Evolutionary conservation across 495 filamentous ascomycete genomes (phyloP).

Genomic region (Emericellopsis terricola): DNA sequence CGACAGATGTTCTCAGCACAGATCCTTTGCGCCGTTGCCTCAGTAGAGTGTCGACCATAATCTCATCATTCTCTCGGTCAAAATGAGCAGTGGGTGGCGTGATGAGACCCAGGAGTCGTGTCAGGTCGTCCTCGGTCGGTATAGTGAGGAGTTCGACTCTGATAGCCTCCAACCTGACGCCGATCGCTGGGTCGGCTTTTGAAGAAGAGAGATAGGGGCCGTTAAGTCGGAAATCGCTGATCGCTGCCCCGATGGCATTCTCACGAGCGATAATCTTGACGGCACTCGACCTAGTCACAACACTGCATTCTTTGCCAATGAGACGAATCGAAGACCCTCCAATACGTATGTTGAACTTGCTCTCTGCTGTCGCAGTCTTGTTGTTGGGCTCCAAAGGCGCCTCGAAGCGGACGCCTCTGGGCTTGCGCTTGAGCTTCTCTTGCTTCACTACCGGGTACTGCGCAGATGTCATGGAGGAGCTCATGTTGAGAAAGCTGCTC

Average conservation of each 20-base stretch:
- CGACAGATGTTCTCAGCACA: conserved; percentile 55
- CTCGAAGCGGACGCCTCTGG: conserved; percentile 62
- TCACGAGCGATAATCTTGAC: conserved; percentile 60
- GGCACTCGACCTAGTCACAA: conserved; percentile 59
- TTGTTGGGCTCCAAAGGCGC: conserved; percentile 28
- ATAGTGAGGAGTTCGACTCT: conserved; percentile 54
- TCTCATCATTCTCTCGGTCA: conserved; percentile 72
- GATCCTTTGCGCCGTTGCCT: conserved; percentile 79
- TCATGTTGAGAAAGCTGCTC: conserved; percentile 77
- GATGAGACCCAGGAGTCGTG: conserved; percentile 64
- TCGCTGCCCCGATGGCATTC: conserved; percentile 46
- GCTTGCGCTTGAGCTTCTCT: conserved; percentile 19
- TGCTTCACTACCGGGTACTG: conserved; percentile 30
- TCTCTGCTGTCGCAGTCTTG: conserved; percentile 24
- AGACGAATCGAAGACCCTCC: conserved; percentile 60
- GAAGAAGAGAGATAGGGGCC: conserved; percentile 44
- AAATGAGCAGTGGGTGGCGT: conserved; percentile 87
- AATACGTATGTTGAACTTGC: conserved; percentile 58
- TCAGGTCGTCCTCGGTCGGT: conserved; percentile 66
- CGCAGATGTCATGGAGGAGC: conserved; percentile 65
- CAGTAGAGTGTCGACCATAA: conserved; percentile 80
- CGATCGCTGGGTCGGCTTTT: conserved; percentile 30
- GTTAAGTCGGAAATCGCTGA: conserved; percentile 54
- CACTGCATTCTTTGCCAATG: conserved; percentile 52
- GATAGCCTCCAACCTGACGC: conserved; percentile 37